Conservation (phyloP, 2,329 filamentous ascomycete species). For the Clarireedia sp. region DNA sequence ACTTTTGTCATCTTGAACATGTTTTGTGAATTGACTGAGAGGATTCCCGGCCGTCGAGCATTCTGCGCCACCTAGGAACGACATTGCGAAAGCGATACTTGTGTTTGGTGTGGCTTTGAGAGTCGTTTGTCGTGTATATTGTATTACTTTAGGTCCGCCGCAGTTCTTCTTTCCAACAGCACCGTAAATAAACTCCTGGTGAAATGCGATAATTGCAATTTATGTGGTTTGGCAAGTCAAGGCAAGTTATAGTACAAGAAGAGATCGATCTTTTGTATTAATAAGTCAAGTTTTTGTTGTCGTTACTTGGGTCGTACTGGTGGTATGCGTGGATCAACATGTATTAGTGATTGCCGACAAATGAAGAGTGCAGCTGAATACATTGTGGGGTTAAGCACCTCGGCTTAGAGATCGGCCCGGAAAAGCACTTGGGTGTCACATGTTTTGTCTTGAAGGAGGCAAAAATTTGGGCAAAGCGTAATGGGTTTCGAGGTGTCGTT, state of each 20-base stretch:
- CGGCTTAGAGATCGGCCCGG: neutral
- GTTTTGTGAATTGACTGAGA: conserved; percentile 94
- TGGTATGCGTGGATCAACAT: neutral
- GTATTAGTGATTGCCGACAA: neutral
- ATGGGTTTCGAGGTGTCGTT: too few species aligned
- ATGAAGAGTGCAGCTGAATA: neutral
- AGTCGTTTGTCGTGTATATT: neutral
- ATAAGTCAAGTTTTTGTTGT: neutral
- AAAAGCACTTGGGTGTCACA: neutral
- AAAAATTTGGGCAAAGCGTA: too few species aligned
- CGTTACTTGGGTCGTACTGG: neutral
- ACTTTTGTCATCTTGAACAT: conserved; percentile 92
- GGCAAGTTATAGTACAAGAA: conserved; percentile 7
- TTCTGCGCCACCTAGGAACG: conserved; percentile 90
- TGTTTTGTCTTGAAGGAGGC: neutral
- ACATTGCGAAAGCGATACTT: conserved; percentile 50
- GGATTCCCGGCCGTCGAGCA: conserved; percentile 96
- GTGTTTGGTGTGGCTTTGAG: neutral
- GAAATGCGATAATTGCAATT: neutral
- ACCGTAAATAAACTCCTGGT: neutral
- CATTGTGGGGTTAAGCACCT: conserved; percentile 7
- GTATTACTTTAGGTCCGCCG: neutral
- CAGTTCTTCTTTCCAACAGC: neutral
- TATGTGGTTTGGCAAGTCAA: neutral
- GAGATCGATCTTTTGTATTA: neutral